Base-by-base conservation (phyloP, 73 alveolate genomes). In the Tetrahymena borealis region DNA sequence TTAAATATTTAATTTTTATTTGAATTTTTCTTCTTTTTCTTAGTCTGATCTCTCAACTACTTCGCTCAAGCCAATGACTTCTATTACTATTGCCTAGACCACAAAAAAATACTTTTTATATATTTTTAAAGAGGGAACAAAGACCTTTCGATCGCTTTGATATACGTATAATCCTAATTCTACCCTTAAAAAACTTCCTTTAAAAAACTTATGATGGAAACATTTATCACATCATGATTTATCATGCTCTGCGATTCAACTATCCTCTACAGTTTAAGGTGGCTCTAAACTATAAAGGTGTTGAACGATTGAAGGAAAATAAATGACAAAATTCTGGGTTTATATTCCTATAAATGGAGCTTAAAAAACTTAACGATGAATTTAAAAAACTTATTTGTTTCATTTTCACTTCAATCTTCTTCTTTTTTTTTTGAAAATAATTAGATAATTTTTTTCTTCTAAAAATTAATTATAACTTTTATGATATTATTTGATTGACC, bases 81-180 rank as follows among this genome's bases (percentile, higher is more conserved):
- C n/a, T n/a, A n/a, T n/a, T n/a, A n/a, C n/a, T 18, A 24, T 60
- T 18, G 85, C 85, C 85, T 60, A 60, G 7, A 60, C 85, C 85
- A 60, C 85, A 18, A 60, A 60, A 60, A 60, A 60, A 60, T 60
- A 32, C 3, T 60, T 39, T 60, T 60, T 60, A 60, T 60, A 60
- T 10, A 15, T 60, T 60, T 13, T 60, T 1, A 18, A 60, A 18
- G 13, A 3, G 85, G 85, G 85, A 60, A 60, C 28, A 60, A 60
- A 60, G 85, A 60, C 85, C 85, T 60, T 60, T 60, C 85, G 85
- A 60, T 60, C 85, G 38, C 85, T 60, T n/a, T 60, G 37, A 60
- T 18, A 60, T 60, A 60, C 31, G 43, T 60, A 60, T 15, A 60
- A 60, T 60, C 37, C n/a, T 60, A 3, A 24, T 0, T n/a, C 7